These are phyloP conservation scores for Phaeophleospora eucalypticola DNA, from an alignment of 2,329 filamentous ascomycete genomes.

Conservation along the genomic window DNA sequence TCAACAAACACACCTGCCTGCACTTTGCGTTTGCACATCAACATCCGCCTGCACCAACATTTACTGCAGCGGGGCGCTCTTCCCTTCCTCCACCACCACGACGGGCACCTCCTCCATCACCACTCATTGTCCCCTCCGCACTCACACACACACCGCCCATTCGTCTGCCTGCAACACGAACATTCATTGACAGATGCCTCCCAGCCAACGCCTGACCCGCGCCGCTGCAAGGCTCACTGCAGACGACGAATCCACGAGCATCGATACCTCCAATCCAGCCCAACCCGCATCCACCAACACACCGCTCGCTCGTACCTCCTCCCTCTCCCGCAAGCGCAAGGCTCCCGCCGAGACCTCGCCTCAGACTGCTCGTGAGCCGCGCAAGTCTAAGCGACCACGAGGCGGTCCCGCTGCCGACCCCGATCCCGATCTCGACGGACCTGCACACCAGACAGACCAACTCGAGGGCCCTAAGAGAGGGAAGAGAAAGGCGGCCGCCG, in stretches of 20 bases:
- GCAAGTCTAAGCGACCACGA: slow-evolving; percentile 58
- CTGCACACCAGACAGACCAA: slow-evolving; percentile 7
- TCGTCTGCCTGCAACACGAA: slow-evolving; percentile 5
- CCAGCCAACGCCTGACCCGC: slow-evolving; percentile 24
- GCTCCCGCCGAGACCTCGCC: slow-evolving; percentile 51
- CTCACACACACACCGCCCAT: no score
- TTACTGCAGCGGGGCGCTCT: no score
- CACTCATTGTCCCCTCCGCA: neutral
- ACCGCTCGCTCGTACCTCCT: slow-evolving; percentile 46
- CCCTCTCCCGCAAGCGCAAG: slow-evolving; percentile 68
- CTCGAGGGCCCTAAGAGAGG: slow-evolving; percentile 56
- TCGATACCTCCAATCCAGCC: slow-evolving; percentile 27
- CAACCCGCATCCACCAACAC: slow-evolving; percentile 42
- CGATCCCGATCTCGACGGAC: slow-evolving; percentile 36
- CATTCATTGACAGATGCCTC: slow-evolving; percentile 24
- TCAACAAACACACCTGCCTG: no score
- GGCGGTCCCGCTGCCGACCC: slow-evolving; percentile 37
- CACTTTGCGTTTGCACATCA: neutral
- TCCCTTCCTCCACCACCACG: slow-evolving; percentile 2
- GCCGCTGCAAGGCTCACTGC: slow-evolving; percentile 77
- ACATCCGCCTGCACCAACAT: no score
- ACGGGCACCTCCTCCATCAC: slow-evolving; percentile 2
- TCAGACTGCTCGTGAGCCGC: slow-evolving; percentile 40
- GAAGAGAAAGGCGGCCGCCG: slow-evolving; percentile 35
- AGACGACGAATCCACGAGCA: slow-evolving; percentile 42